Evolutionary conservation across 2,329 filamentous ascomycete genomes (phyloP), one percentile per base, ranked within the genome.

Genomic region (Xylariaceae sp.): DNA sequence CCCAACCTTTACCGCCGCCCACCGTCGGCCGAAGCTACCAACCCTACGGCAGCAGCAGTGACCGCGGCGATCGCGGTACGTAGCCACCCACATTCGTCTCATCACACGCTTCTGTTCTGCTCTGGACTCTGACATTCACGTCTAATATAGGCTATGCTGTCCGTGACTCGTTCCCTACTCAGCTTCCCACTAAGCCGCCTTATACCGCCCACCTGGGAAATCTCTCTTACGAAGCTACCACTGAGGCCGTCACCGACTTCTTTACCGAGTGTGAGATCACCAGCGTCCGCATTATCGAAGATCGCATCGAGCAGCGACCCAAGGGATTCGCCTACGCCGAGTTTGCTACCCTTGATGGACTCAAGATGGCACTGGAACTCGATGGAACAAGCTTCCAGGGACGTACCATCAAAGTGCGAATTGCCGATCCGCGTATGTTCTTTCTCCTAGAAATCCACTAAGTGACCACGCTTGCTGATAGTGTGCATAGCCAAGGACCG

Each of bases 281-380:
- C 58, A 96, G 84, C 67, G 90, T 99, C 58, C 89, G 94, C 64
- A 90, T 99, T 63, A 95, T 99, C 57, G 92, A 96, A 75, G 95
- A 99, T 72, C 94, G 92, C 67, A 80, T 96, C 69, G 87, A 94
- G 67, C 84, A 87, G 71, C 90, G 91, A 66, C 94, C 94, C 58
- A 99, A 99, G 77, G 94, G 94, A 43, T 99, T 99, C 64, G 94
- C 92, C 54, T 99, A 99, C 69, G 92, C 95, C 58, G 94, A 99
- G 71, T 99, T 99, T 65, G 83, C 79, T 58, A 86, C 83, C 45
- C 75, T 94, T 40, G 92, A 97, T 44, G 92, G 92, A 52, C 76
- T 99, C 64, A 95, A 95, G 77, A 87, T 90, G 72, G 94, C 94
- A 49, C 80, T 99, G 57, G 82, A 84, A 51, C 80, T 94, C 56